Conservation (phyloP, 2,329 filamentous ascomycete species). For the Pseudodiploospora longispora region DNA sequence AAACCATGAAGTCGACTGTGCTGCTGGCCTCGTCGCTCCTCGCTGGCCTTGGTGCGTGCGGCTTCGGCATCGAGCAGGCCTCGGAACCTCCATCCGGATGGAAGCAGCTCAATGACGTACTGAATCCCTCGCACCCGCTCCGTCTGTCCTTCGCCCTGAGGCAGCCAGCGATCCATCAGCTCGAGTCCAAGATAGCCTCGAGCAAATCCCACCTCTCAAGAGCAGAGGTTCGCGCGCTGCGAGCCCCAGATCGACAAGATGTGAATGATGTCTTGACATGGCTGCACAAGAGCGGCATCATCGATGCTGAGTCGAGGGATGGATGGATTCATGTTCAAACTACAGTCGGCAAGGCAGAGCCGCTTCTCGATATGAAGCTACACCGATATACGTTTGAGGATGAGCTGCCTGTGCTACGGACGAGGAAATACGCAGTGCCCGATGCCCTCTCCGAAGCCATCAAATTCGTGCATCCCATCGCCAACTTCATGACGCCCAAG, state of each 20-base stretch:
- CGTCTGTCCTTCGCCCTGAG: constrained; percentile 24
- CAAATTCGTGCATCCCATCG: constrained; percentile 39
- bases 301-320: constrained; percentile 22
- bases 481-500: constrained; percentile 40
- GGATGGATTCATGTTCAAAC: constrained; percentile 36
- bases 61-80: constrained; percentile 19
- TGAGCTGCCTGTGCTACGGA: constrained; percentile 31
- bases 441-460: constrained; percentile 28
- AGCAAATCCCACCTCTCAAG: constrained; percentile 23
- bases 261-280: constrained; percentile 31
- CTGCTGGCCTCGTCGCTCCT: constrained; percentile 14
- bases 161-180: constrained; percentile 20
- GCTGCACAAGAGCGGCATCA: constrained; percentile 32
- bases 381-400: constrained; percentile 33
- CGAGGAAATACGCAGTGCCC: constrained; percentile 37
- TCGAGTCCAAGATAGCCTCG: constrained; percentile 17
- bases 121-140: constrained; percentile 17
- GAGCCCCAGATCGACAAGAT: constrained; percentile 24
- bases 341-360: constrained; percentile 30
- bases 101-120: constrained; percentile 15
- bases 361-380: constrained; percentile 33
- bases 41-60: constrained; percentile 15
- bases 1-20: constrained; percentile 9
- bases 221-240: constrained; percentile 28
- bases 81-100: constrained; percentile 22